A percentile compares a stretch with the other conserved stretches of the same genome.
Conservation (phyloP, 495 filamentous ascomycete species). For the Talaromyces stipitatus region DNA sequence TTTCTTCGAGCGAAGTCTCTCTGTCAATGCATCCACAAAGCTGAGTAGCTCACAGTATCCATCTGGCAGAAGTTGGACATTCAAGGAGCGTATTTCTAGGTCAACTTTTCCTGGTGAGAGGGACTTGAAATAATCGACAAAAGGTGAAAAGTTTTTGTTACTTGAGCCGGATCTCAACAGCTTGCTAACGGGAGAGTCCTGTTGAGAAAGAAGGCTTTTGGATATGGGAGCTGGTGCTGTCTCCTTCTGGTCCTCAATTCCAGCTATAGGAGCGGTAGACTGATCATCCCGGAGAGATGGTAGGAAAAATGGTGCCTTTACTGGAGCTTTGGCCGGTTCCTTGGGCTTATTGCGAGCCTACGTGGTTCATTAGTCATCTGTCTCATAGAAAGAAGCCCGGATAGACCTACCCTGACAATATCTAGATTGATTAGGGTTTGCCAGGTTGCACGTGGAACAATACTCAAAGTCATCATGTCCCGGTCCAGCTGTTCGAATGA, state of each 20-base stretch:
- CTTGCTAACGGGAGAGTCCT: constrained; percentile 44
- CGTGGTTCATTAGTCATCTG: background rate
- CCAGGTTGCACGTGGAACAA: constrained; percentile 86
- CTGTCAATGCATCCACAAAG: constrained; percentile 71
- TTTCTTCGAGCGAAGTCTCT: constrained; percentile 50
- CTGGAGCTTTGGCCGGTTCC: constrained; percentile 81
- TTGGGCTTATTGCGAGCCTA: constrained; percentile 86
- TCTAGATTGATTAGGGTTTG: constrained; percentile 89
- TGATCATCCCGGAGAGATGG: constrained; percentile 52
- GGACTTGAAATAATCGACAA: constrained; percentile 69
- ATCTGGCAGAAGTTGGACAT: constrained; percentile 23
- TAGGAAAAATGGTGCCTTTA: constrained; percentile 95
- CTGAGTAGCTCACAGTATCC: constrained; percentile 49
- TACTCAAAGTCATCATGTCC: constrained; percentile 77
- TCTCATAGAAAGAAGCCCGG: background rate
- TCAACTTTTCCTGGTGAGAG: constrained; percentile 77
- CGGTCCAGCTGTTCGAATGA: constrained; percentile 65
- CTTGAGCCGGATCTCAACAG: constrained; percentile 38
- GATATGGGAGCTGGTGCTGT: background rate
- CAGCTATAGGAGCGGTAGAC: constrained; percentile 14
- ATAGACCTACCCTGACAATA: constrained; percentile 55
- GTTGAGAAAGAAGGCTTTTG: background rate
- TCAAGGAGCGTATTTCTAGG: constrained; percentile 77
- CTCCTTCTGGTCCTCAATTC: constrained; percentile 7
- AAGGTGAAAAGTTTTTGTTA: constrained; percentile 40